phyloP scores from a whole-genome alignment of 1,139 yeast genomes.

The Blastobotrys malaysiensis region DNA sequence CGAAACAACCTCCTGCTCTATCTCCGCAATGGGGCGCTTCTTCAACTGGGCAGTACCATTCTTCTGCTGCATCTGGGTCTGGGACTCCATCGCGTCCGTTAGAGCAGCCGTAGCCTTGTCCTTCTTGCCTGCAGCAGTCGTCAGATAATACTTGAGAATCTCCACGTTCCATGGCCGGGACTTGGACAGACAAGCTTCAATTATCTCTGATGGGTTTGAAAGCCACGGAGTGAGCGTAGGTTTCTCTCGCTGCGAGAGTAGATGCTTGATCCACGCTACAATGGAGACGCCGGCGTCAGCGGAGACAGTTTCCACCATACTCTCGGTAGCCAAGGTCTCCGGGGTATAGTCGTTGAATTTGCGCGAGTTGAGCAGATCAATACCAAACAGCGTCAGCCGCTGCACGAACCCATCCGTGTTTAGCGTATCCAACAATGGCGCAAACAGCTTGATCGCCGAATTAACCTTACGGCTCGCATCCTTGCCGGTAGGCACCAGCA shows the following conservation, averaged over 20 bases:
- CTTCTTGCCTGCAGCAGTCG: slow-evolving; percentile 1
- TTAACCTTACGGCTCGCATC: slow-evolving; percentile 12
- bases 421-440: slow-evolving; percentile 21
- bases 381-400: slow-evolving; percentile 15
- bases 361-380: slow-evolving; percentile 15
- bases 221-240: slow-evolving; percentile 10
- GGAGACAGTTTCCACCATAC: background rate
- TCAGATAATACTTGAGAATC: slow-evolving; percentile 10
- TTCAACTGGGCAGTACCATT: background rate
- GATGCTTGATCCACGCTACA: slow-evolving; percentile 15
- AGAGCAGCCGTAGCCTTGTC: slow-evolving; percentile 1
- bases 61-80: background rate
- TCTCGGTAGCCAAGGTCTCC: background rate
- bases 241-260: slow-evolving; percentile 9
- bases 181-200: slow-evolving; percentile 11
- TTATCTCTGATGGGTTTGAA: slow-evolving; percentile 5
- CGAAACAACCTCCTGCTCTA: slow-evolving; percentile 13
- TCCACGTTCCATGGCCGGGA: slow-evolving; percentile 16
- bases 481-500: slow-evolving; percentile 26
- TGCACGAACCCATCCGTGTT: slow-evolving; percentile 18
- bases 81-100: slow-evolving; percentile 13
- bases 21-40: slow-evolving; percentile 12
- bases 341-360: slow-evolving; percentile 2
- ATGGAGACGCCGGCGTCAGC: slow-evolving; percentile 2
- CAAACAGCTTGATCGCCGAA: slow-evolving; percentile 19